Evolutionary conservation across 306 rosid species (phyloP), one percentile per base, ranked within the genome.

Genomic region (Cyclanthera cordifolia): DNA sequence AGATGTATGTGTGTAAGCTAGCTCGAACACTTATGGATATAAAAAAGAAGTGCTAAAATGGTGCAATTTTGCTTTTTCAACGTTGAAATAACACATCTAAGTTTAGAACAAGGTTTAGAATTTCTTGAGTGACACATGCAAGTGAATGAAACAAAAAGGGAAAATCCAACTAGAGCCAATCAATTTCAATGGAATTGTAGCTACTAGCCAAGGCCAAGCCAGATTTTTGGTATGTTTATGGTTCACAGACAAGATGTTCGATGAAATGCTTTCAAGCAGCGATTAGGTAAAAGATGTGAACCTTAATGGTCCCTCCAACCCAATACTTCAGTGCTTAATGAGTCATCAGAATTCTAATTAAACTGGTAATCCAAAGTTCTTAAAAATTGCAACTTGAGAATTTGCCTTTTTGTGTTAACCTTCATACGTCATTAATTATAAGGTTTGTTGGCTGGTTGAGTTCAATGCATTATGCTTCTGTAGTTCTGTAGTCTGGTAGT

Each of bases 261-360:
- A 43, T 66, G 55, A 66, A 66, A 66, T 24, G 71, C 71, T 46
- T 46, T 66, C 24, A 47, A 12, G 54, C 71, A 14, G 41, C 3
- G 55, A 66, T 66, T 66, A 66, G 71, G 71, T 66, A 66, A 66
- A 25, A 43, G 70, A 65, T 65, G 53, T 15, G 32, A 65, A 41
- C 70, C 70, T 45, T 23, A 65, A 46, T 66, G 71, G 71, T 15
- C 71, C 71, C 55, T 66, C 55, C 54, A 66, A 66, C 54, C 71
- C 55, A 66, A 66, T 43, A 45, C 28, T 60, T 24, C 71, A 66
- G 71, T 66, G 71, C 71, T 66, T 66, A 47, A 47, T 25, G 71
- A 66, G 71, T 66, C 71, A 66, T 66, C 71, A 47, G 24, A 66
- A 24, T 49, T 45, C 71, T 66, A 66, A 66, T 66, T 66, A 47